These are phyloP conservation scores for Clitopilus passeckerianus DNA, from an alignment of 768 basidiomycete genomes.

Conservation along the genomic window DNA sequence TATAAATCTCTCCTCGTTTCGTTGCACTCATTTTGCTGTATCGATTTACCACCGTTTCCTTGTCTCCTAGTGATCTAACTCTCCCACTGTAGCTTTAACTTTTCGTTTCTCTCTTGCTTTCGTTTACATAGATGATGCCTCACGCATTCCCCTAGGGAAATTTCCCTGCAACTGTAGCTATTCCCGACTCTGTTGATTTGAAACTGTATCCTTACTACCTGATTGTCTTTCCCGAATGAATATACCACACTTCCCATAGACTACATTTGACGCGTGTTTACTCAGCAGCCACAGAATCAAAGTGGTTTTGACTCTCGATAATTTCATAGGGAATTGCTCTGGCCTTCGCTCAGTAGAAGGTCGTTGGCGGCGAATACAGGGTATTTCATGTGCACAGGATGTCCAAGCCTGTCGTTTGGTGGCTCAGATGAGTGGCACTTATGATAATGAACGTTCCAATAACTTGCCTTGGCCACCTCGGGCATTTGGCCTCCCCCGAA, in stretches of 20 bases:
- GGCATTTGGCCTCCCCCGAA: conserved; percentile 7
- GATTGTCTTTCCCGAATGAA: conserved; percentile 4
- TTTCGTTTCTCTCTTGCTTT: conserved; percentile 6
- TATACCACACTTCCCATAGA: neutral
- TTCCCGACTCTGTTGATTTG: neutral
- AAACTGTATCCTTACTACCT: neutral
- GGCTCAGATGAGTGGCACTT: too few species aligned
- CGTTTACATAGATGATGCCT: conserved; percentile 7
- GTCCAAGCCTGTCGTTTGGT: too few species aligned
- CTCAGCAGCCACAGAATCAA: neutral
- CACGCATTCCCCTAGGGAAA: conserved; percentile 3
- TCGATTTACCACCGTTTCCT: neutral
- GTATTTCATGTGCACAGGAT: too few species aligned
- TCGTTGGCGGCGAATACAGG: too few species aligned
- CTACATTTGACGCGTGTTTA: conserved; percentile 7
- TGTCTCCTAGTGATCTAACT: conserved; percentile 1
- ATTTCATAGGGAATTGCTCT: too few species aligned
- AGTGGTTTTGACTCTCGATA: too few species aligned
- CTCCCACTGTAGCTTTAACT: conserved; percentile 11
- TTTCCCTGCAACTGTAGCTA: conserved; percentile 12
- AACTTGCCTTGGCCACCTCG: neutral
- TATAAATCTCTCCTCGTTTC: neutral
- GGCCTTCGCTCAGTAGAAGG: too few species aligned
- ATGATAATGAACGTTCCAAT: neutral
- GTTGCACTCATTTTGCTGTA: neutral